A percentile compares a stretch with the other conserved stretches of the same genome.
Conservation (phyloP, 2,329 filamentous ascomycete species). For the Trichoderma semiorbis region DNA sequence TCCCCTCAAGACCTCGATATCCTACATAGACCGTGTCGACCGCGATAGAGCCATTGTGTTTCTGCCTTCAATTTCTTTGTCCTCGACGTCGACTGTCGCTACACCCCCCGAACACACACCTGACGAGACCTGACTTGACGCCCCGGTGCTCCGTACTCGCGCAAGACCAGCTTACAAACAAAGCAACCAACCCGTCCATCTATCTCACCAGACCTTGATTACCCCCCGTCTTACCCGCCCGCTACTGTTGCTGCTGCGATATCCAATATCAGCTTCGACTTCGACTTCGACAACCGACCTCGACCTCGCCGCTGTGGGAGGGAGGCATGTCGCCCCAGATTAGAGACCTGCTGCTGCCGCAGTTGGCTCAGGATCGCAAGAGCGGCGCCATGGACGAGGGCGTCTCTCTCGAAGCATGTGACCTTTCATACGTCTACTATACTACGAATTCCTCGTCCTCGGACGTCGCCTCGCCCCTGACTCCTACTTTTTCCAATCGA, state of each 20-base stretch:
- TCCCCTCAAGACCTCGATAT: neutral
- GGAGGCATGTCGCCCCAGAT: slow-evolving; percentile 46
- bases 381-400: slow-evolving; percentile 43
- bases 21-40: neutral
- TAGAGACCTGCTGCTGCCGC: slow-evolving; percentile 52
- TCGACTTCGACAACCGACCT: neutral
- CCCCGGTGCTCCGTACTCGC: neutral
- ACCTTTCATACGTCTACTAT: slow-evolving; percentile 41
- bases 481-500: slow-evolving; percentile 63
- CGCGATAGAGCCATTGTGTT: neutral
- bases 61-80: neutral
- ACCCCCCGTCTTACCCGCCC: neutral
- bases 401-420: slow-evolving; percentile 34
- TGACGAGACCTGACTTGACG: neutral
- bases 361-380: slow-evolving; percentile 50
- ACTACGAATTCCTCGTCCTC: slow-evolving; percentile 57
- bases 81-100: neutral
- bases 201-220: neutral
- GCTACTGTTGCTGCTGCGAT: neutral
- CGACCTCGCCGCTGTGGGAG: slow-evolving; percentile 6
- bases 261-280: neutral
- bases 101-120: neutral
- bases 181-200: neutral
- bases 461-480: slow-evolving; percentile 66
- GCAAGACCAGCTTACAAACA: neutral